A percentile compares a stretch with the other conserved stretches of the same genome.
phyloP scores from a whole-genome alignment of 2,329 filamentous ascomycete genomes.

The Talaromyces pinophilus region DNA sequence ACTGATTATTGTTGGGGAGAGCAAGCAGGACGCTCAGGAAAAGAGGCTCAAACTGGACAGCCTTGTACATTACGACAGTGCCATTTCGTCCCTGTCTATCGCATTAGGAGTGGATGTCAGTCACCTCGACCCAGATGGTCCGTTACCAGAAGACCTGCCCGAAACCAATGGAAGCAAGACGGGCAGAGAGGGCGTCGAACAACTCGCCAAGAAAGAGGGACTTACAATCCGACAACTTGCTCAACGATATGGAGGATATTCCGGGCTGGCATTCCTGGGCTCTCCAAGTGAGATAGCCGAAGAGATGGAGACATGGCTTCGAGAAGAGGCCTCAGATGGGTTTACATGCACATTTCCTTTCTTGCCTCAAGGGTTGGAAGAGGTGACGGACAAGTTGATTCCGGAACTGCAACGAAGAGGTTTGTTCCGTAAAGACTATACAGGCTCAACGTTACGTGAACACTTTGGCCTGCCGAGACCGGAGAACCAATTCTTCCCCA shows the following conservation, averaged over 20 bases:
- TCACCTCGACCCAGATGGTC: conserved; percentile 52
- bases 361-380: conserved; percentile 54
- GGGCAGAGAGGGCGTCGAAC: conserved; percentile 47
- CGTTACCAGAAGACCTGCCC: conserved; percentile 52
- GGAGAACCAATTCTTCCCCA: conserved; percentile 41
- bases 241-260: conserved; percentile 53
- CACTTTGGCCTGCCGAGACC: conserved; percentile 57
- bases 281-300: conserved; percentile 53
- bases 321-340: conserved; percentile 52
- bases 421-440: conserved; percentile 55
- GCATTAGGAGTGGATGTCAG: conserved; percentile 52
- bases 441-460: conserved; percentile 55
- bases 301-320: conserved; percentile 53
- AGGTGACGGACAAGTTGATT: conserved; percentile 50
- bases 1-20: conserved; percentile 54
- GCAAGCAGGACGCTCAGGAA: conserved; percentile 50
- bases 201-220: conserved; percentile 48
- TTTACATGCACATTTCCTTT: conserved; percentile 56
- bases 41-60: conserved; percentile 55
- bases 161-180: conserved; percentile 59
- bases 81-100: conserved; percentile 56
- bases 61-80: conserved; percentile 57
- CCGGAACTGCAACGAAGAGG: conserved; percentile 56
- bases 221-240: conserved; percentile 57
- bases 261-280: conserved; percentile 55